Conservation (phyloP, 73 alveolate species). For the Tetrahymena malaccensis region DNA sequence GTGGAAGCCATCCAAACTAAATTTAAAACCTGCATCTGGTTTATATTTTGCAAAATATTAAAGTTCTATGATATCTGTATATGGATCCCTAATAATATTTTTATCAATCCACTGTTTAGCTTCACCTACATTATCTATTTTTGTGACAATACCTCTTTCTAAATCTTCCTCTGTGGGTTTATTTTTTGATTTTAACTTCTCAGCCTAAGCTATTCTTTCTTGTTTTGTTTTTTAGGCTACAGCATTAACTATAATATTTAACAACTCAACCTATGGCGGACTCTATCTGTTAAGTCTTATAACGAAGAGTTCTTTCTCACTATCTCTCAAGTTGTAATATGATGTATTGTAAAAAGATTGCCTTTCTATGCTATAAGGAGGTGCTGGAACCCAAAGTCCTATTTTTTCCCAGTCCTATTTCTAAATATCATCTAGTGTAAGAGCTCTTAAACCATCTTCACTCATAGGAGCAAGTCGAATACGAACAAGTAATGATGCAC, state of each 20-base stretch:
- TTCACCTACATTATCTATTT: neutral
- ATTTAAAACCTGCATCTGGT: slow-evolving; percentile 62
- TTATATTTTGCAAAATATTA: slow-evolving; percentile 46
- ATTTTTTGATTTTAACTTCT: neutral
- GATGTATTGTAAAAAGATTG: slow-evolving; percentile 42
- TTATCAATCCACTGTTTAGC: slow-evolving; percentile 31
- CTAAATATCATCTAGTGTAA: slow-evolving; percentile 57
- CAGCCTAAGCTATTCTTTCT: neutral
- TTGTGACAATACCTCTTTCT: neutral
- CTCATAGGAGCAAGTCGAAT: slow-evolving; percentile 65
- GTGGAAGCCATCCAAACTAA: slow-evolving; percentile 75
- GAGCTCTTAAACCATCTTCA: slow-evolving; percentile 54
- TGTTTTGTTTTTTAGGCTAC: slow-evolving; percentile 11
- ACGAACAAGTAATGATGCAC: slow-evolving; percentile 63
- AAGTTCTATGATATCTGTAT: slow-evolving; percentile 40
- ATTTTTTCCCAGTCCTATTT: slow-evolving; percentile 50
- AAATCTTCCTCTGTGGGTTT: slow-evolving; percentile 4
- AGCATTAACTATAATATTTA: slow-evolving; percentile 31
- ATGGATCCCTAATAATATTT: slow-evolving; percentile 18
- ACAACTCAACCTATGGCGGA: slow-evolving; percentile 14
- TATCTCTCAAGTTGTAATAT: slow-evolving; percentile 39
- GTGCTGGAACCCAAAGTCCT: slow-evolving; percentile 65
- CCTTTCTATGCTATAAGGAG: slow-evolving; percentile 57
- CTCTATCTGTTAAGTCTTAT: slow-evolving; percentile 53
- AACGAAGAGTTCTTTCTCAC: slow-evolving; percentile 51